Evolutionary conservation across 352 stramenopile species (phyloP).

Genomic region (Phytophthora fragariaefolia): DNA sequence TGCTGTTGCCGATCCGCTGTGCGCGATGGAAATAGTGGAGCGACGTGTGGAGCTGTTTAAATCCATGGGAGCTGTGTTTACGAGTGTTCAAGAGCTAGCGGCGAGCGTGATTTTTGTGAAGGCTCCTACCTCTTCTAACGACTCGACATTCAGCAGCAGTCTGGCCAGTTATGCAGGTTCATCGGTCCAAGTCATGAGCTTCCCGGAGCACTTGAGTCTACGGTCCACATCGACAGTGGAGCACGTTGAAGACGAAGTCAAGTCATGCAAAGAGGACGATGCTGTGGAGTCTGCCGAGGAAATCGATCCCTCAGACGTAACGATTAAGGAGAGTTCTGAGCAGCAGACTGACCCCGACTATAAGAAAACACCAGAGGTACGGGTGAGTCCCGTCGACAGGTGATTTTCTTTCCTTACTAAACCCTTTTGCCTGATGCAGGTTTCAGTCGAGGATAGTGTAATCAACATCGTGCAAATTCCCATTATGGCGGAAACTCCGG

Average conservation of each 20-base stretch:
- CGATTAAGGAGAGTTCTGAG: slow-evolving; percentile 30
- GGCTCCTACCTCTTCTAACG: slow-evolving; percentile 52
- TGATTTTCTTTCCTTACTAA: slow-evolving; percentile 10
- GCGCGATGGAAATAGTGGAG: slow-evolving; percentile 47
- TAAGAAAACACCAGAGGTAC: slow-evolving; percentile 28
- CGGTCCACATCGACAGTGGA: slow-evolving; percentile 25
- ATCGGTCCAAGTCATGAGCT: slow-evolving; percentile 62
- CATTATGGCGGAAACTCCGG: slow-evolving; percentile 8
- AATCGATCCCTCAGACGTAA: slow-evolving; percentile 12
- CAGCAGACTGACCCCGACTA: slow-evolving; percentile 23
- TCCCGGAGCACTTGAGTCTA: slow-evolving; percentile 75
- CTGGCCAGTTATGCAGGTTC: slow-evolving; percentile 61
- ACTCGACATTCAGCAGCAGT: slow-evolving; percentile 71
- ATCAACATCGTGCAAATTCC: slow-evolving; percentile 44
- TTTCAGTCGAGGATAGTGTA: slow-evolving; percentile 15
- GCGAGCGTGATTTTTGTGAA: slow-evolving; percentile 88
- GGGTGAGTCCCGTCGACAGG: background rate
- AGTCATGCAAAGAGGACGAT: slow-evolving; percentile 27
- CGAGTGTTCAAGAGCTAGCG: slow-evolving; percentile 82
- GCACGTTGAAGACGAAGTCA: slow-evolving; percentile 24
- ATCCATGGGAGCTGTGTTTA: slow-evolving; percentile 69
- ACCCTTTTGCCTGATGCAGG: slow-evolving; percentile 10
- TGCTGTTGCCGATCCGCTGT: slow-evolving; percentile 11
- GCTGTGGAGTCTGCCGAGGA: slow-evolving; percentile 18
- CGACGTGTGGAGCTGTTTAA: slow-evolving; percentile 68